phyloP scores from a whole-genome alignment of 2,329 filamentous ascomycete genomes.

The Beauveria rudraprayagi region DNA sequence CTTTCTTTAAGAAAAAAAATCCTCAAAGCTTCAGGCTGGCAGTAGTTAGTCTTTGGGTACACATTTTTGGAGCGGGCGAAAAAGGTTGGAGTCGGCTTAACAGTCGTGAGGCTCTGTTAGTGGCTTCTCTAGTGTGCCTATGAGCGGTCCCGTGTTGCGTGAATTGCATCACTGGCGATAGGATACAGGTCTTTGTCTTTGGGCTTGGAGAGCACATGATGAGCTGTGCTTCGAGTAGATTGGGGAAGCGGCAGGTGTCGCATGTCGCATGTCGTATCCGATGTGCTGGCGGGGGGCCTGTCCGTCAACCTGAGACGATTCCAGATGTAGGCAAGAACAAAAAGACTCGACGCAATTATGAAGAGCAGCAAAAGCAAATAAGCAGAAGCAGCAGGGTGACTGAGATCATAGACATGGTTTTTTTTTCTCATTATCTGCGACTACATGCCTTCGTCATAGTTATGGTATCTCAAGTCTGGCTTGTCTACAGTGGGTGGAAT shows the following conservation, averaged over 20 bases:
- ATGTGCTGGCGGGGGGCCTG: not conserved
- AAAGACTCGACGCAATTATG: too few relatives aligned
- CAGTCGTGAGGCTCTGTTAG: not conserved
- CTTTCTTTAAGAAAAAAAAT: not conserved
- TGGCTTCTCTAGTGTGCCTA: not conserved
- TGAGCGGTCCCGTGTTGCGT: not conserved
- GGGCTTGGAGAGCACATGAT: not conserved
- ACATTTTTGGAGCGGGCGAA: not conserved
- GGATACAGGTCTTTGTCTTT: not conserved
- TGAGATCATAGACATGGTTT: too few relatives aligned
- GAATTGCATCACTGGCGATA: not conserved
- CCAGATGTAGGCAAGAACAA: too few relatives aligned
- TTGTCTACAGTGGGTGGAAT: too few relatives aligned
- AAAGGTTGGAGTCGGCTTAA: constrained; percentile 9
- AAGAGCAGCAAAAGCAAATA: too few relatives aligned
- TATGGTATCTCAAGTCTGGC: not conserved
- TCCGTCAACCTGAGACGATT: not conserved
- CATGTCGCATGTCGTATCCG: not conserved
- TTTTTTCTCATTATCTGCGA: too few relatives aligned
- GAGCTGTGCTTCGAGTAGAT: not conserved
- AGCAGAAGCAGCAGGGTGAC: too few relatives aligned
- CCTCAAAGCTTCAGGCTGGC: not conserved
- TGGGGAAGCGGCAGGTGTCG: not conserved
- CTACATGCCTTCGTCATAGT: too few relatives aligned
- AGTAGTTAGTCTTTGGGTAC: not conserved